Base-by-base conservation (phyloP, 2,329 filamentous ascomycete genomes). In the Dothidotthia symphoricarpi region DNA sequence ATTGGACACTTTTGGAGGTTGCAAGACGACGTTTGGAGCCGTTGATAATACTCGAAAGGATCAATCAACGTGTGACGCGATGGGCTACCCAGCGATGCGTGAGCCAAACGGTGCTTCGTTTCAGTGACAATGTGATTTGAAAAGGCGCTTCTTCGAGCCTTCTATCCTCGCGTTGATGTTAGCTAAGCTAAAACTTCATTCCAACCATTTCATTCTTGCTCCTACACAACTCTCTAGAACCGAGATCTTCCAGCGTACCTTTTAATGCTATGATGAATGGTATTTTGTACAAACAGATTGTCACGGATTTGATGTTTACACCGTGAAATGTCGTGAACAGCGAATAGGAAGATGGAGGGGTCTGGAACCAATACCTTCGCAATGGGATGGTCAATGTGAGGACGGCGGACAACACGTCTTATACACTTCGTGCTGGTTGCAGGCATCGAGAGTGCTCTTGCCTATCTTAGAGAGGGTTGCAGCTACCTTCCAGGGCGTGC, bases 401-500 rank as follows among this genome's bases (percentile, higher is more conserved):
- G 55, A 53, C 45, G 59, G 49, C 53, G 37, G 47, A 41, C 43
- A 49, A 39, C 35, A 49, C 57, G 49, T 63, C 58, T 66, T 66
- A 66, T 66, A 66, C 61, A 51, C 39, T 50, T 42, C 43, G 26
- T 14, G 32, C 37, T 34, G 32, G 49, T 50, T 42, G 36, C 57
- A 45, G 45, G 49, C 36, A 35, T 44, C 43, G 16, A 26, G 16
- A 31, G 22, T 28, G 39, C 51, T 58, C 46, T 61, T 64, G 51
- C 61, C 63, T 40, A 41, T 63, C 53, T 49, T 57, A 57, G 55
- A 45, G 43, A 31, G 29, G 41, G 44, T 54, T 65, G 63, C 63
- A 64, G 59, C 47, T 49, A 26, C 50, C 42, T 45, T 41, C 41
- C 36, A 54, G 30, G 56, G 55, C 55, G 49, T 49, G 45, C 55